Evolutionary conservation across 1,139 yeast species (phyloP).

Genomic region (Sugiyamaella xylanicola): DNA sequence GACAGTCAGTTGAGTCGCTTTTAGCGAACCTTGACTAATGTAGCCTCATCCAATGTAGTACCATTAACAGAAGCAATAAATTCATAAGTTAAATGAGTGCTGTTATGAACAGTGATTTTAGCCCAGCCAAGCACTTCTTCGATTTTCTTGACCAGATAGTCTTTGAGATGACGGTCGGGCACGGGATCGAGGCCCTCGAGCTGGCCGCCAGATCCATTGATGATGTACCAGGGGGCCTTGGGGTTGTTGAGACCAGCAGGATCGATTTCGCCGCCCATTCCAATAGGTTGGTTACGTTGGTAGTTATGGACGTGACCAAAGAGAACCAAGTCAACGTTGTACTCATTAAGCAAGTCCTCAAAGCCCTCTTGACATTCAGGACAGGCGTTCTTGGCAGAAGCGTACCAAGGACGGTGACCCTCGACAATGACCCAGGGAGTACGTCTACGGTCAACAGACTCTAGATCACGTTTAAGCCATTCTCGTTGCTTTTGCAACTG

Average conservation of each 20-base stretch:
- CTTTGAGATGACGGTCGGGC: constrained; percentile 20
- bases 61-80: constrained; percentile 45
- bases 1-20: not conserved
- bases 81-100: constrained; percentile 49
- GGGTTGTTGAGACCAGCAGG: constrained; percentile 39
- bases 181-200: constrained; percentile 37
- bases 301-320: constrained; percentile 40
- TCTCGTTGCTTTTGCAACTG: constrained; percentile 37
- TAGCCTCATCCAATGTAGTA: constrained; percentile 42
- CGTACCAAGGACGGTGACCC: constrained; percentile 46
- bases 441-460: constrained; percentile 35
- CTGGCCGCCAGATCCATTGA: constrained; percentile 40
- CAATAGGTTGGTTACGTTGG: constrained; percentile 35
- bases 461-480: constrained; percentile 50
- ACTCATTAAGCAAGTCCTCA: constrained; percentile 34
- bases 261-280: constrained; percentile 30
- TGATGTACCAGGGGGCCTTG: constrained; percentile 37
- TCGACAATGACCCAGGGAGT: constrained; percentile 43
- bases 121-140: constrained; percentile 41
- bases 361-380: constrained; percentile 37
- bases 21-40: constrained; percentile 31
- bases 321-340: constrained; percentile 37
- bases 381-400: constrained; percentile 31
- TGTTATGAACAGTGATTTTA: constrained; percentile 53
- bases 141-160: constrained; percentile 27